phyloP scores from a whole-genome alignment of 2,329 filamentous ascomycete genomes.

The Talaromyces sp. region DNA sequence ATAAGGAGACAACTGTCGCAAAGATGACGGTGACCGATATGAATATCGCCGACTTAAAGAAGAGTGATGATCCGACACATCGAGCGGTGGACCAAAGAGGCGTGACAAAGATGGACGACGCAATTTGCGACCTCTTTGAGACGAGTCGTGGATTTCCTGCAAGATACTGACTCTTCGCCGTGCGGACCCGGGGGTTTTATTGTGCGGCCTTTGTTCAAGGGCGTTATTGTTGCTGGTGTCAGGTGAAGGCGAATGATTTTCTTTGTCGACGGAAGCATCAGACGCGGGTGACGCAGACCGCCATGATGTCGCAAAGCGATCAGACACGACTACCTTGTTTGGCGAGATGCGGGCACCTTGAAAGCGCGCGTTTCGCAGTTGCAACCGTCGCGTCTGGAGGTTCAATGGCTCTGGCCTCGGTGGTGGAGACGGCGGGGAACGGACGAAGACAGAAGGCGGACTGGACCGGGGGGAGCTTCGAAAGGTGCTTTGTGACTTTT shows the following conservation, averaged over 20 bases:
- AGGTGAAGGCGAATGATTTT: not conserved
- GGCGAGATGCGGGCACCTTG: slow-evolving; percentile 24
- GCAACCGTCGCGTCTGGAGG: slow-evolving; percentile 27
- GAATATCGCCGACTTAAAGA: not conserved
- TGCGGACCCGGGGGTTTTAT: slow-evolving; percentile 5
- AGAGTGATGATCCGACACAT: not conserved
- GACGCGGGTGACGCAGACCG: slow-evolving; percentile 19
- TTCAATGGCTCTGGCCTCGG: slow-evolving; percentile 22
- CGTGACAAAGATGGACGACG: slow-evolving; percentile 21
- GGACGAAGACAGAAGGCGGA: slow-evolving; percentile 13
- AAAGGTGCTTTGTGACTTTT: not conserved
- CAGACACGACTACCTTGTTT: slow-evolving; percentile 21
- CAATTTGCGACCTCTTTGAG: slow-evolving; percentile 21
- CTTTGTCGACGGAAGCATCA: slow-evolving; percentile 19
- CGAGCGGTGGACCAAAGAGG: slow-evolving; percentile 13
- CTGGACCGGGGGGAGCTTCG: slow-evolving; percentile 9
- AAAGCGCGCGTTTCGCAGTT: slow-evolving; percentile 29
- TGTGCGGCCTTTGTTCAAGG: not conserved
- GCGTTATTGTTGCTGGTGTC: not conserved
- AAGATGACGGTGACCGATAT: not conserved
- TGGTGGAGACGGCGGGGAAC: slow-evolving; percentile 20
- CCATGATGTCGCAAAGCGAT: slow-evolving; percentile 23
- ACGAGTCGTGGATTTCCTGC: slow-evolving; percentile 31
- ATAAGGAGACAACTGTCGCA: slow-evolving; percentile 1
- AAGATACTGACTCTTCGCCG: slow-evolving; percentile 27